Conservation (phyloP, 495 filamentous ascomycete species). For the Neurospora hispaniola region DNA sequence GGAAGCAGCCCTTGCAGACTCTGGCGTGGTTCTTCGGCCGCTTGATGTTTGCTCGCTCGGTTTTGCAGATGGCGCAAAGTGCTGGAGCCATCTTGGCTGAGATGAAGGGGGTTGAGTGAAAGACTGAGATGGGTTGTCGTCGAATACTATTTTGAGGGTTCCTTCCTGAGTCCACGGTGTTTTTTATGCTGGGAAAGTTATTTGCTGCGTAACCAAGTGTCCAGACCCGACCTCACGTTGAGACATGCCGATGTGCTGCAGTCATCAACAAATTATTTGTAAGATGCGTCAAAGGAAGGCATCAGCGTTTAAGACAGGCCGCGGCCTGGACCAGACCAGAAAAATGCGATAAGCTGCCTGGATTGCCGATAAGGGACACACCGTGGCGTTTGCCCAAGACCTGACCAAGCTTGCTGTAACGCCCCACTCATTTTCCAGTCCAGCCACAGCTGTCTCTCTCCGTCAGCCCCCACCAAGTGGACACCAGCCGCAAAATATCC, state of each 20-base stretch:
- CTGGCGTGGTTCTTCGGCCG: constrained; percentile 89
- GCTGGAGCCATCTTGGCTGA: constrained; percentile 34
- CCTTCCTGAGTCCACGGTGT: neutral
- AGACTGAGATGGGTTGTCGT: neutral
- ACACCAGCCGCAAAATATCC: constrained; percentile 15
- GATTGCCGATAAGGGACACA: neutral
- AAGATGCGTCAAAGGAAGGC: neutral
- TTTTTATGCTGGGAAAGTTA: neutral
- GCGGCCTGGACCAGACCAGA: neutral
- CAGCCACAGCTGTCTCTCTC: constrained; percentile 4
- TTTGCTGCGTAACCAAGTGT: neutral
- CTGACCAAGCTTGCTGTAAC: neutral
- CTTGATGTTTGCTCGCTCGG: constrained; percentile 72
- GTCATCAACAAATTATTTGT: neutral
- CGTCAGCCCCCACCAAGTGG: constrained; percentile 3
- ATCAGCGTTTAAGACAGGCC: neutral
- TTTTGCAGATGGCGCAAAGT: constrained; percentile 65
- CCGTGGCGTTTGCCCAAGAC: neutral
- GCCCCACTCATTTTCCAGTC: neutral
- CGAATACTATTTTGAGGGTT: neutral
- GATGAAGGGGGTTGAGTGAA: neutral
- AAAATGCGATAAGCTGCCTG: neutral
- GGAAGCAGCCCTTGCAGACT: constrained; percentile 83
- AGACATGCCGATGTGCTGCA: neutral
- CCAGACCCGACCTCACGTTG: neutral